Base-by-base conservation (phyloP, 208 protist species). In the Crithidia expoeki region DNA sequence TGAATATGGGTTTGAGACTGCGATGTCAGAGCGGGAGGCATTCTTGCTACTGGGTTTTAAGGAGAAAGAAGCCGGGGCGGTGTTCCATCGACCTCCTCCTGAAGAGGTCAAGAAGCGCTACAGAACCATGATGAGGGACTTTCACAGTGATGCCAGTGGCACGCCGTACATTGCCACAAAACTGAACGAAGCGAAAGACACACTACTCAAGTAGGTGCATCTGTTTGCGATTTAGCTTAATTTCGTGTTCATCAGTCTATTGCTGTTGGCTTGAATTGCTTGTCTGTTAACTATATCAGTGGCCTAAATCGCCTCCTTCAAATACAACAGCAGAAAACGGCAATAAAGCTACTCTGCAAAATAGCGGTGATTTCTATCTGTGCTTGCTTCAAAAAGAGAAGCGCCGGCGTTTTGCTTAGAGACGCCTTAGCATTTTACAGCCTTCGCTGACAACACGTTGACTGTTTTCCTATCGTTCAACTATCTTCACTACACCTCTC, bases 161-260 rank as follows among this genome's bases (percentile, higher is more conserved):
- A 86, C 82, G 25, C 72, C 87, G 10, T 93, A 86, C 71, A 83
- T 96, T 21, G 81, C 86, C 7, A 83, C 68, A 11, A 94, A 94
- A 68, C 72, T 96, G n/a, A 96, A 94, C 62, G 87, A 96, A 58
- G 91, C 91, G 0, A 83, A 81, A 62, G 81, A 92, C 59, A 52
- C 82, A 14, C 68, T 95, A 6, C 74, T 77, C 11, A 76, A 76
- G 38, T 84, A 64, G 27, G 1, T 0, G 14, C n/a, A 10, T 4
- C 32, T 5, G 42, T 3, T 47, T 34, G 21, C 19, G 2, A 4
- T 62, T 44, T 23, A 23, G 42, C 38, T 57, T 57, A 14, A 27
- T n/a, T n/a, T 47, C 14, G 6, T 56, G 1, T 36, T 23, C 2
- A 36, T 30, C 28, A 36, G 28, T 1, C 19, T 56, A 2, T n/a